These are phyloP conservation scores for Suillus luteus DNA, from an alignment of 768 basidiomycete species.

Conservation along the genomic window DNA sequence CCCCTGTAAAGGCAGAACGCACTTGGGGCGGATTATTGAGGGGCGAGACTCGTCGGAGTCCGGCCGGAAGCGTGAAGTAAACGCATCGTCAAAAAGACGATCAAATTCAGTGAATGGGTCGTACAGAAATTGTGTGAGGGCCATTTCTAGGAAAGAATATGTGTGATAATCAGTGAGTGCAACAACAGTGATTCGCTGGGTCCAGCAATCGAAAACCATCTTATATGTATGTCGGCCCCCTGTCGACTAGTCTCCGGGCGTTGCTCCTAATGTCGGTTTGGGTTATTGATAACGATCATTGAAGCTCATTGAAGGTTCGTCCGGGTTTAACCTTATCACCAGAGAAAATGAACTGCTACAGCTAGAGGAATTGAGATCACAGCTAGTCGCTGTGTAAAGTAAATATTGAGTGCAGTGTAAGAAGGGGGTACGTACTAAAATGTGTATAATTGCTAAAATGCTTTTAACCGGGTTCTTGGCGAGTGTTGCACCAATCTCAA, in stretches of 20 bases:
- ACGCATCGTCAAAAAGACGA: conserved; percentile 44
- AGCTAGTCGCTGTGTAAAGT: no score
- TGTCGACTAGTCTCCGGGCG: neutral
- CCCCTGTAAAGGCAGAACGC: neutral
- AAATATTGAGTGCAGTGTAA: no score
- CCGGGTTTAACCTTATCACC: no score
- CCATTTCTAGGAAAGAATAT: neutral
- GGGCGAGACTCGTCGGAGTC: neutral
- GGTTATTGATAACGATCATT: no score
- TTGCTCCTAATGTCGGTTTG: neutral
- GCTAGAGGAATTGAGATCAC: no score
- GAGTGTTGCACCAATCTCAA: no score
- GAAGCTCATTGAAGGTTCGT: no score
- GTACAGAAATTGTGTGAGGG: conserved; percentile 39
- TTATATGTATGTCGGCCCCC: neutral
- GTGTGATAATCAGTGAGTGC: neutral
- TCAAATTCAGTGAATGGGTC: conserved; percentile 48
- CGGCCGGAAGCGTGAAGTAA: conserved; percentile 23
- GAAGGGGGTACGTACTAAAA: no score
- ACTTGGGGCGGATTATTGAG: conserved; percentile 28
- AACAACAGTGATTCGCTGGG: neutral
- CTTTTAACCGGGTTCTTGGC: no score
- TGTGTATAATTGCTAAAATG: no score
- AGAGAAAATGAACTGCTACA: no score
- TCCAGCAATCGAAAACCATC: neutral